Base-by-base conservation (phyloP, 106 monocot genomes). In the Allium sativum region DNA sequence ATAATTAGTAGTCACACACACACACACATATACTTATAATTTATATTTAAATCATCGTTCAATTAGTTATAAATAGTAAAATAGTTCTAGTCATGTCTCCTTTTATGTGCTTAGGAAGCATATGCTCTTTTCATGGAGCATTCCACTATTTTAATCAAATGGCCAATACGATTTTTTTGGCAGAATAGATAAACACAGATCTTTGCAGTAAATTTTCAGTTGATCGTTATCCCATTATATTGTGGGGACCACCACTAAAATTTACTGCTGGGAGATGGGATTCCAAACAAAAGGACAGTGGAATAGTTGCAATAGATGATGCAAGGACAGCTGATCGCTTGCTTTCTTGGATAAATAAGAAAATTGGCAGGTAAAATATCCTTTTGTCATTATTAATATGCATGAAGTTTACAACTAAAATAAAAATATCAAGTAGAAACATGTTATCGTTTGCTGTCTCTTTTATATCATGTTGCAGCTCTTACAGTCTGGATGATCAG, bases 341-440 rank as follows among this genome's bases (percentile, higher is more conserved):
- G 58, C 90, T 96, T 48, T 79, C 80, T 69, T 96, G 87, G 87
- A 96, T 96, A 69, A 96, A 96, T 70, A 87, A 90, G 58, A 69
- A 56, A 68, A 71, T 90, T 44, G 86, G 81, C 56, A 90, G 95
- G 95, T 55, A 75, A 78, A 70, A 71, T 54, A 10, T 57, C 16
- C 17, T 61, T 3, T 31, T 7, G 18, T 18, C 60, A 61, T 61
- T 61, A 18, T 43, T 59, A 8, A 59, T 41, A 41, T 43, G 5
- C 5, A 31, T 31, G 31, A 0, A 31, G 31, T 31, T 1, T 31
- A 31, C 31, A 31, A 31, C 31, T 31, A 3, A 31, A 31, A 31
- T 31, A 31, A 31, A 31, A 31, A 31, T 31, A 31, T 31, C 31
- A 31, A 31, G 31, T 31, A 31, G 31, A 31, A 31, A 31, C 31